phyloP scores from a whole-genome alignment of 2,329 filamentous ascomycete genomes.

The Paraphoma chrysanthemicola region DNA sequence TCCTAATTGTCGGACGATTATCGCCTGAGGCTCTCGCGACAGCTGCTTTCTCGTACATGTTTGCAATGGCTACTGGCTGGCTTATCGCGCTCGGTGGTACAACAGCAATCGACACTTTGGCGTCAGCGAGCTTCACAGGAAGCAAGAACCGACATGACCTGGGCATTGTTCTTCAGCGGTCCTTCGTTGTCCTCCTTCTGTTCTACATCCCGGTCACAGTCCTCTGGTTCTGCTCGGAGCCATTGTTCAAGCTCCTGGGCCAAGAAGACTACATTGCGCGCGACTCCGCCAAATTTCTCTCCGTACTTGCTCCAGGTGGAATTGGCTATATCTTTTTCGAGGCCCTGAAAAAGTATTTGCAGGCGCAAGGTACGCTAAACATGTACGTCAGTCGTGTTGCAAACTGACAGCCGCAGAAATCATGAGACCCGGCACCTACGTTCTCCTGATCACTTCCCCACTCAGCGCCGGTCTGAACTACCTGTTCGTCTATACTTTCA shows the following conservation, averaged over 20 bases:
- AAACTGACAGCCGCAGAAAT: conserved; percentile 54
- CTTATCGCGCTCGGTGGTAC: conserved; percentile 85
- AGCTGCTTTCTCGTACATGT: conserved; percentile 91
- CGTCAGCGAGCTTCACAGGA: conserved; percentile 82
- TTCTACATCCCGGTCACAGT: conserved; percentile 77
- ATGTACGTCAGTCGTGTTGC: no score
- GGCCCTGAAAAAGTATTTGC: conserved; percentile 69
- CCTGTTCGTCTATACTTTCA: conserved; percentile 75
- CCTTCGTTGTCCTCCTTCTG: conserved; percentile 72
- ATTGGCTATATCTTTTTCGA: conserved; percentile 90
- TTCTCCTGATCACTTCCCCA: conserved; percentile 66
- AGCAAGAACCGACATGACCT: conserved; percentile 80
- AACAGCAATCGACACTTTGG: conserved; percentile 84
- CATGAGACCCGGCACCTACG: conserved; percentile 70
- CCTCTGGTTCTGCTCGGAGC: conserved; percentile 78
- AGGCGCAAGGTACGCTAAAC: conserved; percentile 58
- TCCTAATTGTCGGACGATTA: conserved; percentile 79
- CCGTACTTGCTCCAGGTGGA: conserved; percentile 77
- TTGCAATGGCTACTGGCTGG: conserved; percentile 89
- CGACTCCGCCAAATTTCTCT: conserved; percentile 76
- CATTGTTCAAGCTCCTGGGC: conserved; percentile 74
- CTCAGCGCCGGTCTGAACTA: conserved; percentile 66
- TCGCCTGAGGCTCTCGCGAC: conserved; percentile 82
- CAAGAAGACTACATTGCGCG: conserved; percentile 80
- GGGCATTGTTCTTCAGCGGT: conserved; percentile 78